Conservation (phyloP, 2,329 filamentous ascomycete genomes). For the Penicillium sp. region DNA sequence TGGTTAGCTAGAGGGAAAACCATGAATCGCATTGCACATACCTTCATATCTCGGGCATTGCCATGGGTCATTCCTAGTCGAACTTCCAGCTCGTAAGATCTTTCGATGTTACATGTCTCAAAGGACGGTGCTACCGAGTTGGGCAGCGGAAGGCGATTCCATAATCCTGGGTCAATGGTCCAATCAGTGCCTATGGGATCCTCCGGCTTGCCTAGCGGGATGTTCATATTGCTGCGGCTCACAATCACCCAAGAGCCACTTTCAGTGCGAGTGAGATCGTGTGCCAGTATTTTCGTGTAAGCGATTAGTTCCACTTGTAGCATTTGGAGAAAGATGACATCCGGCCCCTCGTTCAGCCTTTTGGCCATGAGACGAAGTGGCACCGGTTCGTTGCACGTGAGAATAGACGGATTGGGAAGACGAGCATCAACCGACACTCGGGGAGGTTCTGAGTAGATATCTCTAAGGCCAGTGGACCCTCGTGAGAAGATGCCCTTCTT, state of each 20-base stretch:
- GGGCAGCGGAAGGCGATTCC: conserved; percentile 72
- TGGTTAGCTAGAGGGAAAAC: conserved; percentile 18
- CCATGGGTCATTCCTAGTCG: conserved; percentile 77
- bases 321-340: conserved; percentile 73
- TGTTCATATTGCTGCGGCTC: conserved; percentile 69
- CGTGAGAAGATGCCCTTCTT: conserved; percentile 64
- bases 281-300: conserved; percentile 75
- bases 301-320: conserved; percentile 82
- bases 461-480: conserved; percentile 28
- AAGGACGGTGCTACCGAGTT: conserved; percentile 88
- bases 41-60: conserved; percentile 54
- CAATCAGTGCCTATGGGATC: conserved; percentile 67
- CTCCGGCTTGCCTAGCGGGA: conserved; percentile 64
- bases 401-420: conserved; percentile 80
- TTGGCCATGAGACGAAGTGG: conserved; percentile 79
- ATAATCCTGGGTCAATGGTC: conserved; percentile 69
- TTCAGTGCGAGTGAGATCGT: conserved; percentile 72
- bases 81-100: conserved; percentile 81
- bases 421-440: conserved; percentile 78
- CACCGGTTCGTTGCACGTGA: conserved; percentile 85
- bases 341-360: conserved; percentile 69
- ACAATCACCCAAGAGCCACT: conserved; percentile 74
- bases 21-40: conserved; percentile 35
- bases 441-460: conserved; percentile 43
- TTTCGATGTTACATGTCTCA: conserved; percentile 80